These are phyloP conservation scores for Leccinum longicurvipes DNA, from an alignment of 768 basidiomycete genomes.

Conservation along the genomic window DNA sequence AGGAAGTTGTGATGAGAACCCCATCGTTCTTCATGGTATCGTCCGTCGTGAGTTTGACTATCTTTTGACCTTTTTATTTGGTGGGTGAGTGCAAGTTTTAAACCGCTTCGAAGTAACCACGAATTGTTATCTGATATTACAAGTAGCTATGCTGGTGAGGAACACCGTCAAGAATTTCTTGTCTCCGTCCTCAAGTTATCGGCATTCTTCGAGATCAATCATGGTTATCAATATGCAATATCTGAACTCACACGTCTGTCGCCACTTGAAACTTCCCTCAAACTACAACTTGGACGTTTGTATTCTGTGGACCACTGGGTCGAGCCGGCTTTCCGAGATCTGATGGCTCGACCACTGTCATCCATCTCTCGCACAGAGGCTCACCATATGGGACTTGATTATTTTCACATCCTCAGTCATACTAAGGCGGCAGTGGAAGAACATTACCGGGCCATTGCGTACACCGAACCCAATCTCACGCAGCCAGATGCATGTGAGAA, in stretches of 20 bases:
- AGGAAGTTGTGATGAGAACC: background rate
- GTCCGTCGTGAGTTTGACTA: background rate
- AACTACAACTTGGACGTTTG: constrained; percentile 2
- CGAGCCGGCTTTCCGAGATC: background rate
- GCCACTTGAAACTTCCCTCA: background rate
- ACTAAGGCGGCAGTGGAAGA: constrained; percentile 3
- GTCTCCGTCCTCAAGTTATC: too few species aligned
- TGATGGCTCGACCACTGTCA: constrained; percentile 1
- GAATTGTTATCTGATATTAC: too few species aligned
- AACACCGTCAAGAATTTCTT: too few species aligned
- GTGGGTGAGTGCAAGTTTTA: background rate
- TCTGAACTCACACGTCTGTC: background rate
- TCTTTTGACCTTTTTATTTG: background rate
- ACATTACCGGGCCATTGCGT: background rate
- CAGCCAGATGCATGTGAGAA: background rate
- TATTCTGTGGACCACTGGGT: constrained; percentile 9
- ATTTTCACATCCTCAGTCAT: constrained; percentile 1
- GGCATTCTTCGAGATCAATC: too few species aligned
- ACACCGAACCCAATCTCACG: background rate
- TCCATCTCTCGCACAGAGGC: background rate
- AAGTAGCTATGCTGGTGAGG: too few species aligned
- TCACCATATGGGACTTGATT: background rate
- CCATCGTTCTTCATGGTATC: background rate
- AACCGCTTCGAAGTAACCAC: too few species aligned
- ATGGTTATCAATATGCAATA: too few species aligned